Conservation (phyloP, 345 rosid species). For the Hibiscus trionum region DNA sequence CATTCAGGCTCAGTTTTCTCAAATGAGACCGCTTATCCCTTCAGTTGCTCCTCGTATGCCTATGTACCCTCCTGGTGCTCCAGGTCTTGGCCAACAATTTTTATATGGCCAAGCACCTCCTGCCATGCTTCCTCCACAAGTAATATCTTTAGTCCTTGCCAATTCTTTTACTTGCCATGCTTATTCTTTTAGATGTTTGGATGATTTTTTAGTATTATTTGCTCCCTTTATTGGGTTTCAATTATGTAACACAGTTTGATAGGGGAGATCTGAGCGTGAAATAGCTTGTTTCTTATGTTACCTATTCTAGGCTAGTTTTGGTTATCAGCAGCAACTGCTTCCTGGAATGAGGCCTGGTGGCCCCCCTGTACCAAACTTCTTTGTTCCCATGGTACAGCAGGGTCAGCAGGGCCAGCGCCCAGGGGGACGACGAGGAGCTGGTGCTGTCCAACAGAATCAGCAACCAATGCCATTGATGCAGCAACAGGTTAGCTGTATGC, state of each 20-base stretch:
- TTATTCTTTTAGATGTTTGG: background rate
- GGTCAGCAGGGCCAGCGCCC: conserved; percentile 67
- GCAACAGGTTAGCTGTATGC: conserved; percentile 35
- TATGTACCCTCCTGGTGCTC: conserved; percentile 64
- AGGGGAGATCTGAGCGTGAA: background rate
- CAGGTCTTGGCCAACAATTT: conserved; percentile 69
- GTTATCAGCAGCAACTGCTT: conserved; percentile 78
- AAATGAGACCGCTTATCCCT: conserved; percentile 61
- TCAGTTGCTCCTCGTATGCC: conserved; percentile 66
- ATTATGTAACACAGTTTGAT: no score
- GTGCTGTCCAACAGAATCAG: conserved; percentile 51
- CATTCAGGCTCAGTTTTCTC: conserved; percentile 66
- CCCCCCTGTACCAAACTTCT: conserved; percentile 61
- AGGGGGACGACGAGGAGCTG: conserved; percentile 53
- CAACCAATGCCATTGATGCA: conserved; percentile 61
- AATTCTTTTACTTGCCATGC: background rate
- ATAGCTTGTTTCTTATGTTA: background rate
- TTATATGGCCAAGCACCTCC: conserved; percentile 77
- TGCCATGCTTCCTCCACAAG: conserved; percentile 58
- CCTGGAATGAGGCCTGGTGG: conserved; percentile 83
- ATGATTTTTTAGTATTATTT: background rate
- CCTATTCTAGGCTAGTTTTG: conserved; percentile 53
- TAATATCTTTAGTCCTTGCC: conserved; percentile 2
- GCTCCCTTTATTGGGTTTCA: background rate
- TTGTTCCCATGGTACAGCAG: conserved; percentile 60